Evolutionary conservation across 495 filamentous ascomycete genomes (phyloP).

Genomic region (Diplogelasinospora grovesii): DNA sequence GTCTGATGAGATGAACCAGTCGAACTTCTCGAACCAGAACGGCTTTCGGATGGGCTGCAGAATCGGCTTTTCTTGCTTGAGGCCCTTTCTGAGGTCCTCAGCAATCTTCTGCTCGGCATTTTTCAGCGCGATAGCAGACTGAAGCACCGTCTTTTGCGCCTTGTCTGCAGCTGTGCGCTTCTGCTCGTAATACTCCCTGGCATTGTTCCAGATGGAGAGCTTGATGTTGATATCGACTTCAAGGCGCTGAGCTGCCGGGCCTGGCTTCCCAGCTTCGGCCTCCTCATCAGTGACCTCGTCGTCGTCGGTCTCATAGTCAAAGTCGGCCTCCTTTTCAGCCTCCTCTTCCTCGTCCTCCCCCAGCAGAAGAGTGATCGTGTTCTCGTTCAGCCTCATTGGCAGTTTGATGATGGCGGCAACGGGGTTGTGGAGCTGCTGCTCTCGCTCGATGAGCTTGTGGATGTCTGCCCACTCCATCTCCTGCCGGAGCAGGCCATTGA

Average conservation of each 20-base stretch:
- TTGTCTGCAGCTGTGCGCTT: conserved; percentile 78
- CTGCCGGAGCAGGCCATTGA: conserved; percentile 82
- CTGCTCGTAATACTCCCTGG: conserved; percentile 84
- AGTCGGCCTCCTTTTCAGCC: conserved; percentile 42
- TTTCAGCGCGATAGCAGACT: conserved; percentile 78
- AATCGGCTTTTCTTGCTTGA: conserved; percentile 89
- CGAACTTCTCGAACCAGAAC: conserved; percentile 95
- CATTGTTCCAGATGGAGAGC: conserved; percentile 79
- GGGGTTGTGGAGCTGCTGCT: conserved; percentile 71
- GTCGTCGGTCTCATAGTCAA: conserved; percentile 58
- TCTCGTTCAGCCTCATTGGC: conserved; percentile 82
- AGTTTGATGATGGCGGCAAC: conserved; percentile 83
- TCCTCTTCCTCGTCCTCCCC: conserved; percentile 59
- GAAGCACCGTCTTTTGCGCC: conserved; percentile 74
- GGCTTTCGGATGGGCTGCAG: conserved; percentile 73
- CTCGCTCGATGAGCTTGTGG: conserved; percentile 76
- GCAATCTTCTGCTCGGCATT: conserved; percentile 82
- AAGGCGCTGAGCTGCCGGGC: conserved; percentile 43
- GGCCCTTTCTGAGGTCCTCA: conserved; percentile 71
- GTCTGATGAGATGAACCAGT: conserved; percentile 91
- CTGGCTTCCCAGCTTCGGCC: conserved; percentile 31
- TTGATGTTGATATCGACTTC: conserved; percentile 79
- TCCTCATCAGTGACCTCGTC: conserved; percentile 58
- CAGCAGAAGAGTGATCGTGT: conserved; percentile 75
- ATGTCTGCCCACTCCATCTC: conserved; percentile 98